Evolutionary conservation across 192 early-diverging fungal species (phyloP).

Genomic region (Backusella morwellensis): DNA sequence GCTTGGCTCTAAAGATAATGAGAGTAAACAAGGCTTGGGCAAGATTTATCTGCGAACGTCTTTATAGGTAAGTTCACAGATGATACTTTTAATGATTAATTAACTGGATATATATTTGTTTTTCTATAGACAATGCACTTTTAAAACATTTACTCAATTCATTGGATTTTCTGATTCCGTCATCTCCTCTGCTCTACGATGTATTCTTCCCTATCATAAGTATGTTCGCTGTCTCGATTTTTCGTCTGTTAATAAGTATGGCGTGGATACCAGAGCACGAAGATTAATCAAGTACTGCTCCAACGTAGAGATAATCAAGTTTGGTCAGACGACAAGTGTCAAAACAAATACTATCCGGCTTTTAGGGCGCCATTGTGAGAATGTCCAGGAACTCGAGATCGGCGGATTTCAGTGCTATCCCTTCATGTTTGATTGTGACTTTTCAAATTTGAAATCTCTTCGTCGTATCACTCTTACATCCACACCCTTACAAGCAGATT

Average conservation of each 20-base stretch:
- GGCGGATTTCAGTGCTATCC: background rate
- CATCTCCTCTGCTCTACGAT: background rate
- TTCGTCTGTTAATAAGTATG: conserved; percentile 1
- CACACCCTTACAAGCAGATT: background rate
- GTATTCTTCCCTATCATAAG: background rate
- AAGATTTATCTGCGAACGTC: background rate
- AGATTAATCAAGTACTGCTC: background rate
- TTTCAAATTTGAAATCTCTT: background rate
- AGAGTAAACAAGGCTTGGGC: background rate
- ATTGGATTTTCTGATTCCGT: background rate
- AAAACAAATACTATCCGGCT: background rate
- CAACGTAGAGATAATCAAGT: background rate
- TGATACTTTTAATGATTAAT: background rate
- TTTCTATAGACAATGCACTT: background rate
- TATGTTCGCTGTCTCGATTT: conserved; percentile 1
- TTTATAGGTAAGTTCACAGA: background rate
- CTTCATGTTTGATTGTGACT: conserved; percentile 12
- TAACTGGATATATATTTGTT: background rate
- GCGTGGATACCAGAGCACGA: background rate
- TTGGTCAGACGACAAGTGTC: background rate
- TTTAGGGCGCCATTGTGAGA: background rate
- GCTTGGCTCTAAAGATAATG: background rate
- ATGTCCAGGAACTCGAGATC: background rate
- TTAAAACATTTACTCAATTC: background rate
- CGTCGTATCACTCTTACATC: background rate